Evolutionary conservation across 2,329 filamentous ascomycete genomes (phyloP).

Genomic region (Trichoderma hamatum): DNA sequence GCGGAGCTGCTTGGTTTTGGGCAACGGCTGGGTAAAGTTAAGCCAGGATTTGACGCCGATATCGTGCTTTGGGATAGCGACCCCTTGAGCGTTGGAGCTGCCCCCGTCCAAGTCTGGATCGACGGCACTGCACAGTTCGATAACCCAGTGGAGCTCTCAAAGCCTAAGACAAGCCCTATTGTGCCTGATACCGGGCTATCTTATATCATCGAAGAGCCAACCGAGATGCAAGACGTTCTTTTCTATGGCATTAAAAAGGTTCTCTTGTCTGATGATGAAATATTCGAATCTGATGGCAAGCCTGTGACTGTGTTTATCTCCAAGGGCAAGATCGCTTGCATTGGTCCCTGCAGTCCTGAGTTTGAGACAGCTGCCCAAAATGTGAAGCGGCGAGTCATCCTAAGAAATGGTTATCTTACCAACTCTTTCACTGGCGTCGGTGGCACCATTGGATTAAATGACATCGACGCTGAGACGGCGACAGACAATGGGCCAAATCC

Average conservation of each 20-base stretch:
- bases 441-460: constrained; percentile 62
- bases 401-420: constrained; percentile 64
- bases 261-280: constrained; percentile 50
- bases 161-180: constrained; percentile 48
- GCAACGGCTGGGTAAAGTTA: constrained; percentile 62
- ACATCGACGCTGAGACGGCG: constrained; percentile 60
- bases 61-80: constrained; percentile 66
- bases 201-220: constrained; percentile 48
- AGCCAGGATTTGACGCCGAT: constrained; percentile 64
- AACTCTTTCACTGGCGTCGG: constrained; percentile 64
- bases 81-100: constrained; percentile 61
- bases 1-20: constrained; percentile 61
- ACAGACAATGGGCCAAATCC: constrained; percentile 56
- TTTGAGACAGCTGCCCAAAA: constrained; percentile 44
- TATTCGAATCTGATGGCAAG: constrained; percentile 38
- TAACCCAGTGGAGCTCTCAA: constrained; percentile 56
- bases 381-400: constrained; percentile 46
- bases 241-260: constrained; percentile 61
- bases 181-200: constrained; percentile 46
- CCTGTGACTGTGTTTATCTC: constrained; percentile 55
- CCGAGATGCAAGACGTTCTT: constrained; percentile 46
- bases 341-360: constrained; percentile 56
- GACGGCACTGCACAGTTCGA: constrained; percentile 60
- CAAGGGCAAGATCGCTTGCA: constrained; percentile 58
- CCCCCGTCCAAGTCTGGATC: constrained; percentile 65